Conservation (phyloP, 257 asterid species). For the Ajuga chamaepitys region DNA sequence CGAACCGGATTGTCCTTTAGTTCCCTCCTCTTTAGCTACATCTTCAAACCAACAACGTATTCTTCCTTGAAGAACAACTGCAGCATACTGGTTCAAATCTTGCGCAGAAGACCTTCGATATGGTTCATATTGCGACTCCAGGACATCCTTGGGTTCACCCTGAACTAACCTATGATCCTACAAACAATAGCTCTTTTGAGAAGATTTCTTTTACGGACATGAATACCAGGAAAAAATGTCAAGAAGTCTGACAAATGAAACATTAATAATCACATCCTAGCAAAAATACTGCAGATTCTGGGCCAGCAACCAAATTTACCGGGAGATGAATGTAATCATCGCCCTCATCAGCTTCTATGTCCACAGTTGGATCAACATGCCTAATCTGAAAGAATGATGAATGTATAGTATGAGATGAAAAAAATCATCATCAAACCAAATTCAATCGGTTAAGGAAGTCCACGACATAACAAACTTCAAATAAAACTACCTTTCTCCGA, state of each 20-base stretch:
- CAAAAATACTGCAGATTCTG: slow-evolving; percentile 11
- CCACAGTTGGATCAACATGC: slow-evolving; percentile 91
- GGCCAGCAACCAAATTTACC: slow-evolving; percentile 36
- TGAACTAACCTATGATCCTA: slow-evolving; percentile 83
- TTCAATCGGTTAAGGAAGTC: slow-evolving; percentile 2
- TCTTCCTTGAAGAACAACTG: slow-evolving; percentile 99
- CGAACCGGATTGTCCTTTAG: too few relatives aligned
- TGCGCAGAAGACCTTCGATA: slow-evolving; percentile 74
- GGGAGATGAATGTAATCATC: slow-evolving; percentile 89
- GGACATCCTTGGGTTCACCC: slow-evolving; percentile 54
- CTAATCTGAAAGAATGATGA: slow-evolving; percentile 54
- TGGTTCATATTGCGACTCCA: slow-evolving; percentile 81
- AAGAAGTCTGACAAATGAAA: too few relatives aligned
- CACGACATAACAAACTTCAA: not conserved
- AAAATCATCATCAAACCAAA: not conserved
- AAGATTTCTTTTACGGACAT: not conserved
- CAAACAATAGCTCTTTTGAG: not conserved
- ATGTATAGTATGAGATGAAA: slow-evolving; percentile 12
- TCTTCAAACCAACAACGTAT: too few relatives aligned
- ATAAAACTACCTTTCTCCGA: slow-evolving; percentile 64
- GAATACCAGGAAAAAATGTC: not conserved
- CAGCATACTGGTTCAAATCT: slow-evolving; percentile 87
- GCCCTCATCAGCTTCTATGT: slow-evolving; percentile 92
- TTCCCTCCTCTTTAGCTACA: too few relatives aligned
- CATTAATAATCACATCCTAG: slow-evolving; percentile 4